phyloP scores from a whole-genome alignment of 2,329 filamentous ascomycete genomes.

The Thermomyces lanuginosus region DNA sequence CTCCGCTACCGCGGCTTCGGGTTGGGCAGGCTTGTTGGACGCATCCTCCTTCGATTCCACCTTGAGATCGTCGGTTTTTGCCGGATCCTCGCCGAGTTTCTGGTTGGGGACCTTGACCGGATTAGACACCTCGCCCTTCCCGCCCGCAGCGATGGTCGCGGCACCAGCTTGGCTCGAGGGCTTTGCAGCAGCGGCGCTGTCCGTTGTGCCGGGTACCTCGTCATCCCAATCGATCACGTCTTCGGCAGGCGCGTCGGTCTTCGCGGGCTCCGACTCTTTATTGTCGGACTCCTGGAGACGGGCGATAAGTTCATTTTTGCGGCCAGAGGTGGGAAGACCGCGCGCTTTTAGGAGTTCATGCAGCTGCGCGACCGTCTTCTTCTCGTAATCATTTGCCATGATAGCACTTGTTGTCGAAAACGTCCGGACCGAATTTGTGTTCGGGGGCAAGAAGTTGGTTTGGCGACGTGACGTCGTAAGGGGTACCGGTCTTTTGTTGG shows the following conservation, averaged over 20 bases:
- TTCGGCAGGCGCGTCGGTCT: slow-evolving; percentile 19
- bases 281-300: slow-evolving; percentile 31
- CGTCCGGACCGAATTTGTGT: no score
- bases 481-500: not conserved
- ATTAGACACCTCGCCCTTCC: slow-evolving; percentile 22
- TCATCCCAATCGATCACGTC: slow-evolving; percentile 32
- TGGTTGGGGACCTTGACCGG: slow-evolving; percentile 26
- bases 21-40: slow-evolving; percentile 6
- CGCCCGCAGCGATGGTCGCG: slow-evolving; percentile 22
- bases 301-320: slow-evolving; percentile 34
- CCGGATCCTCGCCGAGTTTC: slow-evolving; percentile 20
- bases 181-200: slow-evolving; percentile 12
- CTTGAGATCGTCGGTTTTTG: slow-evolving; percentile 23
- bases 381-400: slow-evolving; percentile 32
- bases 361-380: slow-evolving; percentile 35
- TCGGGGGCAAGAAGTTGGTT: no score
- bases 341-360: slow-evolving; percentile 34
- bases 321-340: slow-evolving; percentile 31
- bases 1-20: slow-evolving; percentile 9
- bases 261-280: slow-evolving; percentile 8
- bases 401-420: no score
- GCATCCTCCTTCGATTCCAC: slow-evolving; percentile 15
- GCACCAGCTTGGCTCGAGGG: slow-evolving; percentile 18
- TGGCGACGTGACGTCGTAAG: not conserved
- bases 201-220: slow-evolving; percentile 18